Conservation (phyloP, 1,284 basidiomycete genomes). For the Moesziomyces globuligerus region DNA sequence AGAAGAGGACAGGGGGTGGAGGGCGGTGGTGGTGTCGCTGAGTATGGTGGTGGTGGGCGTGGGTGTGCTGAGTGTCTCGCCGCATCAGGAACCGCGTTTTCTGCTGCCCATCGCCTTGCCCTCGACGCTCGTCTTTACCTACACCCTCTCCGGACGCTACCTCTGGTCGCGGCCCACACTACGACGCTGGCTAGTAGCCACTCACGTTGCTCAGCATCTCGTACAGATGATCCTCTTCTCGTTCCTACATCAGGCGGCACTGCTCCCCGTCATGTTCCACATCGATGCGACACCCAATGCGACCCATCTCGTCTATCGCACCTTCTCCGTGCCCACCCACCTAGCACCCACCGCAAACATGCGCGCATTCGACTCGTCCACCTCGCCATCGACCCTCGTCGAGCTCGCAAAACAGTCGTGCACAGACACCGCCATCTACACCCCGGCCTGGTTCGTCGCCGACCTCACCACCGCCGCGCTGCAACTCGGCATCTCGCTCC, state of each 20-base stretch:
- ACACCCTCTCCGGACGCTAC: conserved; percentile 12
- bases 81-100: conserved; percentile 68
- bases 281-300: conserved; percentile 1
- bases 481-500: neutral
- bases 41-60: conserved; percentile 32
- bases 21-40: conserved; percentile 12
- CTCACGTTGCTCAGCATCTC: conserved; percentile 37
- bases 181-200: conserved; percentile 2
- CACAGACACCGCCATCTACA: conserved; percentile 15
- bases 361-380: conserved; percentile 1
- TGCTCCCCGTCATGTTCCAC: conserved; percentile 39
- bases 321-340: conserved; percentile 45
- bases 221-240: conserved; percentile 42
- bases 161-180: conserved; percentile 22
- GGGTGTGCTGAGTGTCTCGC: conserved; percentile 60
- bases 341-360: conserved; percentile 14
- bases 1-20: conserved; percentile 2
- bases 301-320: conserved; percentile 33
- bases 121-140: conserved; percentile 33
- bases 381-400: neutral
- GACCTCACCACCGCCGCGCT: neutral
- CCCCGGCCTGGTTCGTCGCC: conserved; percentile 7
- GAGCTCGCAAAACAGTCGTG: conserved; percentile 1
- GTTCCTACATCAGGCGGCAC: conserved; percentile 43
- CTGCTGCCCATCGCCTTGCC: conserved; percentile 65